Base-by-base conservation (phyloP, 768 basidiomycete species). In the Hypholoma sublateritium region DNA sequence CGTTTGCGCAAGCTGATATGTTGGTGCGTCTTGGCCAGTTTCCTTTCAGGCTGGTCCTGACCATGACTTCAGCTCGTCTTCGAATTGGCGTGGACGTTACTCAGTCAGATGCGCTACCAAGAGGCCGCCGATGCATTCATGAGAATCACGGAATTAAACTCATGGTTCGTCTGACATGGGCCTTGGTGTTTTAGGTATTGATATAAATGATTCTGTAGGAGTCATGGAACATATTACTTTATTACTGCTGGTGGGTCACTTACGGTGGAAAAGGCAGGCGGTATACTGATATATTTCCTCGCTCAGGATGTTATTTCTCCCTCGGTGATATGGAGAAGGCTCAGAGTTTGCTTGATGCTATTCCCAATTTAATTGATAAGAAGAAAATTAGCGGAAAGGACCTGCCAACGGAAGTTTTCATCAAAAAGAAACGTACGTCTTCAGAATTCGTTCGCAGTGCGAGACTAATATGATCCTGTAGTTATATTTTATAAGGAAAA, bases 401-500 rank as follows among this genome's bases (percentile, higher is more conserved):
- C 52, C 67, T 91, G 50, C 89, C 91, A 0, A 89, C 88, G 0
- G 91, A 93, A 62, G 82, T 86, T 3, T 85, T 86, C 54, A 89
- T 92, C 53, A 83, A 86, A 74, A 90, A 88, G 75, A 89, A 88
- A 70, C 37, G 91, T 91, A 50, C 8, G 86, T 64, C 1, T 14
- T 41, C 25, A 19, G 13, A 49, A 42, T 21, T 41, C 45, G 12
- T 24, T 39, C 16, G 34, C 22, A 19, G 5, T 17, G 11, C 3
- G 24, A 56, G 16, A 55, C 19, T 13, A 11, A 12, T 58, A 4
- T 57, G 46, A 13, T 35, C 12, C 16, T 42, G 41, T 60, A 93
- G 91, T 93, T 65, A 79, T 78, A 1, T 91, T 90, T 64, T 92
- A 89, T 69, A 81, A 86, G 67, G 78, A 79, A 64, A 92, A 92